Percentiles rank a stretch among this genome's conserved stretches.
Evolutionary conservation across 805 yeast species (phyloP).

Genomic region (Metschnikowia chrysomelidarum): DNA sequence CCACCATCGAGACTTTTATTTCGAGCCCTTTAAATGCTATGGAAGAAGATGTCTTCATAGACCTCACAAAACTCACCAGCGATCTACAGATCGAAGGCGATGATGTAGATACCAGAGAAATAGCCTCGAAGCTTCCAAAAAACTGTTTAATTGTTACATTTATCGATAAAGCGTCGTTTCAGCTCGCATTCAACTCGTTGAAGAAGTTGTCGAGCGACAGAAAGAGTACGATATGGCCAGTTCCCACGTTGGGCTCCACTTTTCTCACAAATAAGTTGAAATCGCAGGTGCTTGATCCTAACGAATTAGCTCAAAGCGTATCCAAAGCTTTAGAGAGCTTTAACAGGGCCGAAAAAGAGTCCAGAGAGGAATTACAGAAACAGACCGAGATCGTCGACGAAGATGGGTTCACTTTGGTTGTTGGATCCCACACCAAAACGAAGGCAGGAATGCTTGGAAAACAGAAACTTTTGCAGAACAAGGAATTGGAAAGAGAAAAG

Average conservation of each 20-base stretch:
- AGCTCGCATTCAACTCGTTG: conserved; percentile 62
- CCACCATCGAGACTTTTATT: conserved; percentile 52
- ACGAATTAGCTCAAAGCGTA: conserved; percentile 53
- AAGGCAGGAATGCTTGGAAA: conserved; percentile 67
- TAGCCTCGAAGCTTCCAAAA: conserved; percentile 55
- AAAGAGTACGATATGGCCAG: conserved; percentile 38
- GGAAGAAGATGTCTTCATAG: conserved; percentile 43
- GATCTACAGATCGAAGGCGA: conserved; percentile 41
- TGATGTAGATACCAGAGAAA: conserved; percentile 24
- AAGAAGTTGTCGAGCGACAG: conserved; percentile 42
- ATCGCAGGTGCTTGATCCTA: conserved; percentile 44
- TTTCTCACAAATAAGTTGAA: conserved; percentile 42
- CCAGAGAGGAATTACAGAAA: conserved; percentile 51
- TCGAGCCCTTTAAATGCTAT: conserved; percentile 38
- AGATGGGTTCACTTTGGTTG: conserved; percentile 92
- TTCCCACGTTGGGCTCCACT: conserved; percentile 34
- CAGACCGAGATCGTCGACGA: conserved; percentile 74
- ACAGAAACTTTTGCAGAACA: conserved; percentile 40
- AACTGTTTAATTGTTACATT: conserved; percentile 73
- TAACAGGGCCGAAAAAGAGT: conserved; percentile 65
- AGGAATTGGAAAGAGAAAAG: conserved; percentile 35
- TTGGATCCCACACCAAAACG: conserved; percentile 81
- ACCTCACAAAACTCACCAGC: conserved; percentile 58
- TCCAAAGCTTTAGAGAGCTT: conserved; percentile 63
- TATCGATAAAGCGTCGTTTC: conserved; percentile 66